These are phyloP conservation scores for Agrocybe praecox DNA, from an alignment of 768 basidiomycete species.

Conservation along the genomic window DNA sequence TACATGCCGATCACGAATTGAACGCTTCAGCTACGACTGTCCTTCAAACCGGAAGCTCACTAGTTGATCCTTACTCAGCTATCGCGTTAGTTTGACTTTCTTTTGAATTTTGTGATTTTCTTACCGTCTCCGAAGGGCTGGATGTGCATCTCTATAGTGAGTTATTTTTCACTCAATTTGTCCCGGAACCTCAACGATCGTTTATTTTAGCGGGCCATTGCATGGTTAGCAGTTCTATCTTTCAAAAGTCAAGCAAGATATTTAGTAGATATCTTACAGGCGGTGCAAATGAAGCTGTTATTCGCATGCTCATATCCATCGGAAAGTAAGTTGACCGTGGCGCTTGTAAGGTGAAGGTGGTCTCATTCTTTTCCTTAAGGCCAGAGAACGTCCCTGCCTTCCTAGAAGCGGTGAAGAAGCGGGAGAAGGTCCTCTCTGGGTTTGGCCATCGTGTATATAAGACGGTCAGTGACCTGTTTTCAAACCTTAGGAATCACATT, in stretches of 20 bases:
- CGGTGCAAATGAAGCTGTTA: constrained; percentile 92
- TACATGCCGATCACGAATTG: constrained; percentile 91
- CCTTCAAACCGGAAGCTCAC: constrained; percentile 84
- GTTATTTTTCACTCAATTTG: constrained; percentile 26
- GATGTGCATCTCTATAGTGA: constrained; percentile 87
- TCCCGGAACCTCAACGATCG: background rate
- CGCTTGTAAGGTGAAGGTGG: background rate
- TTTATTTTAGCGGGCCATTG: constrained; percentile 58
- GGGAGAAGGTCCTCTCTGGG: constrained; percentile 87
- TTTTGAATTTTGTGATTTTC: background rate
- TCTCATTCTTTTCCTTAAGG: constrained; percentile 31
- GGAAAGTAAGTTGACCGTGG: constrained; percentile 55
- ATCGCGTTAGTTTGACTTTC: constrained; percentile 55
- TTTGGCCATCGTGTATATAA: constrained; percentile 75
- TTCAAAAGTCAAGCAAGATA: background rate
- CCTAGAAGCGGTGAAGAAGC: constrained; percentile 83
- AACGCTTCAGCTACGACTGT: constrained; percentile 88
- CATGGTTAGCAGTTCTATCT: constrained; percentile 47
- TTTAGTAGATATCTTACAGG: constrained; percentile 38
- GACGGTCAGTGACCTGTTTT: constrained; percentile 29
- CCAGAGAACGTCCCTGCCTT: constrained; percentile 86
- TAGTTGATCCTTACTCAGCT: constrained; percentile 90
- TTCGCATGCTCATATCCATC: constrained; percentile 90
- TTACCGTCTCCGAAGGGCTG: constrained; percentile 52
- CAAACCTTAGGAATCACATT: constrained; percentile 43